Evolutionary conservation across 2,329 filamentous ascomycete species (phyloP), one percentile per base, ranked within the genome.

Genomic region (Raffaelea albimanens): DNA sequence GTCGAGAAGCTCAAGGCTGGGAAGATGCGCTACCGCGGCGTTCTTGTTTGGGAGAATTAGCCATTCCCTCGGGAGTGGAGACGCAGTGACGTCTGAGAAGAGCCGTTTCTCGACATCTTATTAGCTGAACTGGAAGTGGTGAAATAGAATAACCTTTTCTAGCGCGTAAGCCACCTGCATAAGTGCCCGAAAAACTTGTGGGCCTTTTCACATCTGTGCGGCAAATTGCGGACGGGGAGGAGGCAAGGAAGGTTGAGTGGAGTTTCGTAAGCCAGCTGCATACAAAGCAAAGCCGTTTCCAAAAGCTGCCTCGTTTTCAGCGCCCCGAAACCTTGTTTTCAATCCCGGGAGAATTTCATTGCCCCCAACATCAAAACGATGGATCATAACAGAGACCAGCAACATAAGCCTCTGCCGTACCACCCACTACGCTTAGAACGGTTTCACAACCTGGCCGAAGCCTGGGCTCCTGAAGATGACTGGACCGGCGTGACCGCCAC

Each of bases 21-120:
- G 1, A 75, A 75, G 59, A 71, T 72, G 7, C 65, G 70, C 45
- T 75, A 72, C 51, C 60, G 72, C 53, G 73, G 31, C 31, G 16
- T 34, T 34, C 31, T 34, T 34, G 31, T 34, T 9, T 34, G 31
- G 31, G 31, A 34, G 31, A 34, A 34, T 9, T 10, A 34, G 31
- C 16, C 10, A 34, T 34, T n/a, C n/a, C n/a, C n/a, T n/a, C n/a
- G n/a, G n/a, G n/a, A n/a, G n/a, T n/a, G n/a, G n/a, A n/a, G n/a
- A n/a, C n/a, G n/a, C n/a, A n/a, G n/a, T n/a, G n/a, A n/a, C n/a
- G n/a, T n/a, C n/a, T n/a, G n/a, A n/a, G n/a, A n/a, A n/a, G n/a
- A n/a, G n/a, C n/a, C n/a, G n/a, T n/a, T n/a, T n/a, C n/a, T n/a
- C n/a, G n/a, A n/a, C n/a, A n/a, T n/a, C n/a, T n/a, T n/a, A n/a